These are phyloP conservation scores for Penicillium sp. DNA, from an alignment of 2,329 filamentous ascomycete species.

Conservation along the genomic window DNA sequence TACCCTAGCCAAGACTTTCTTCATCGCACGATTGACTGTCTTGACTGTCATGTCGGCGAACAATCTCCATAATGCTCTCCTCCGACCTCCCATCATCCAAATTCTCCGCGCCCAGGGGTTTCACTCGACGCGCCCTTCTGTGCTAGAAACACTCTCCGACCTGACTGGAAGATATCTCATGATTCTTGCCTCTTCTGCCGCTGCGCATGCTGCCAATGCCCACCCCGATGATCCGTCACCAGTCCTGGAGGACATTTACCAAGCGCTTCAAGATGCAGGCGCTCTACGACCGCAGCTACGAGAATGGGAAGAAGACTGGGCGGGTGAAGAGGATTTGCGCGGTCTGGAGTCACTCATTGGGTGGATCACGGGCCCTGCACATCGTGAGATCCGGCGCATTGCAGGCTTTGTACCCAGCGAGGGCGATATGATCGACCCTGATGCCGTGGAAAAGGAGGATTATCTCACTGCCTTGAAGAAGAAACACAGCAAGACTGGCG, in stretches of 20 bases:
- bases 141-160: conserved; percentile 85
- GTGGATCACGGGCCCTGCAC: conserved; percentile 73
- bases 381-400: conserved; percentile 77
- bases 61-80: conserved; percentile 68
- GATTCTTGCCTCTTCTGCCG: conserved; percentile 70
- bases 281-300: conserved; percentile 67
- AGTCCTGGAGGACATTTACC: conserved; percentile 73
- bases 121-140: conserved; percentile 74
- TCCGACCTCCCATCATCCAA: conserved; percentile 84
- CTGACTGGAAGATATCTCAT: conserved; percentile 78
- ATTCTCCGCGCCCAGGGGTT: conserved; percentile 90
- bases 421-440: conserved; percentile 49
- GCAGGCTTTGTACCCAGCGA: conserved; percentile 66
- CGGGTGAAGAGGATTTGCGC: conserved; percentile 70
- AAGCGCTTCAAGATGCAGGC: conserved; percentile 80
- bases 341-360: conserved; percentile 74
- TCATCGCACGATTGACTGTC: neutral
- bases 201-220: conserved; percentile 67
- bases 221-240: conserved; percentile 62
- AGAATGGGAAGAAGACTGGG: conserved; percentile 67
- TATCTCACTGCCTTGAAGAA: conserved; percentile 79
- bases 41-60: conserved; percentile 42
- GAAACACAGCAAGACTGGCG: conserved; percentile 85
- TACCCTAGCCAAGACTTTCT: neutral
- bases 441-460: conserved; percentile 62